A percentile compares a stretch with the other conserved stretches of the same genome.
Evolutionary conservation across 164 flowering plant genomes (phyloP).

Genomic region (Protea cynaroides): DNA sequence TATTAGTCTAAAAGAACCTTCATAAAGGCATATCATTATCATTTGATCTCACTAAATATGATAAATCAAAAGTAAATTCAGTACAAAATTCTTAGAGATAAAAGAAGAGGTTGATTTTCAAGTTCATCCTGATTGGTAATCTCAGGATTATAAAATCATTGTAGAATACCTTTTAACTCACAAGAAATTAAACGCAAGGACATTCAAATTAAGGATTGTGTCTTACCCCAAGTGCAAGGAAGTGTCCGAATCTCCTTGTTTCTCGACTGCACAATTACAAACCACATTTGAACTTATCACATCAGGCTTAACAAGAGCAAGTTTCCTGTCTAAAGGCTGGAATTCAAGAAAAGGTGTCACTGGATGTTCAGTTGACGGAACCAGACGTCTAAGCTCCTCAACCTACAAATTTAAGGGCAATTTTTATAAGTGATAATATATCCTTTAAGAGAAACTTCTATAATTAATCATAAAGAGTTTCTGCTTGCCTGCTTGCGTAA

Average conservation of each 20-base stretch:
- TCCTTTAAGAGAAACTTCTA: not conserved
- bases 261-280: constrained; percentile 30
- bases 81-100: too few species aligned
- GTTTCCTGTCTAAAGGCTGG: constrained; percentile 30
- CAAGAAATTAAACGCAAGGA: not conserved
- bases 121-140: too few species aligned
- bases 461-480: not conserved
- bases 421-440: not conserved
- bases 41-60: too few species aligned
- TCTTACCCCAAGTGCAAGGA: constrained; percentile 70
- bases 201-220: constrained; percentile 3
- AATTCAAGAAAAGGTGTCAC: constrained; percentile 35
- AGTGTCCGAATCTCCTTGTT: constrained; percentile 55
- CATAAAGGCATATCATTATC: too few species aligned
- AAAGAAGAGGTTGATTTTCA: too few species aligned
- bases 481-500: constrained; percentile 60
- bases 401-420: constrained; percentile 33
- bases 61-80: too few species aligned
- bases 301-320: constrained; percentile 19
- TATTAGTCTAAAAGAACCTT: too few species aligned
- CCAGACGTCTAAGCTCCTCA: constrained; percentile 49
- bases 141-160: too few species aligned
- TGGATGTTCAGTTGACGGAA: constrained; percentile 25
- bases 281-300: constrained; percentile 21
- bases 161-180: not conserved